phyloP scores from a whole-genome alignment of 148 eudicot genomes.

The Silene uniflora region DNA sequence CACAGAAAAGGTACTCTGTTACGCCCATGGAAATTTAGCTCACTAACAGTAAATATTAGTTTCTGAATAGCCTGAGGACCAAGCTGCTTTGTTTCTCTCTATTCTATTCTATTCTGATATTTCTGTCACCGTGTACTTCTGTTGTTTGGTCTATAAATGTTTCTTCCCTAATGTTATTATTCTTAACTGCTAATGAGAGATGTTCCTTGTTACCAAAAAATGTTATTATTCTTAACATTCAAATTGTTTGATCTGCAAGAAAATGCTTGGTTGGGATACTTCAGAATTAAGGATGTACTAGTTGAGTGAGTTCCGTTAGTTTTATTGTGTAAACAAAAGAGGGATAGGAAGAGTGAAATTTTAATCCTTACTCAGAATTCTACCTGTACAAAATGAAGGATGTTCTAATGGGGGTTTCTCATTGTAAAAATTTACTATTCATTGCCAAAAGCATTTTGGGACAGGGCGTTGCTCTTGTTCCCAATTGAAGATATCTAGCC shows the following conservation, averaged over 20 bases:
- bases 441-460: too few species aligned
- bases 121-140: background rate
- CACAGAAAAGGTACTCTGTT: constrained; percentile 56
- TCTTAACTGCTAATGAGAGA: too few species aligned
- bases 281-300: background rate
- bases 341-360: background rate
- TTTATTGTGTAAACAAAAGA: background rate
- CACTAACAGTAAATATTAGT: background rate
- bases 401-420: too few species aligned
- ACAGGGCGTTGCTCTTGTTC: too few species aligned
- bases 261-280: background rate
- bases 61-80: constrained; percentile 3
- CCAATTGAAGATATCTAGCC: too few species aligned
- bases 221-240: background rate
- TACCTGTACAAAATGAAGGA: background rate
- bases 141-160: background rate
- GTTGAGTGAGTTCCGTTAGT: background rate
- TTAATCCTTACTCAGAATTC: too few species aligned
- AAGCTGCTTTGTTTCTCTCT: background rate
- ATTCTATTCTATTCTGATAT: background rate
- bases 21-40: background rate
- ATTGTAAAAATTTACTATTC: too few species aligned
- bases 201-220: too few species aligned
- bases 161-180: background rate
- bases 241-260: background rate